A percentile compares a stretch with the other conserved stretches of the same genome.
phyloP scores from a whole-genome alignment of 495 filamentous ascomycete species.

The Paragyromitra xinjiangensis region DNA sequence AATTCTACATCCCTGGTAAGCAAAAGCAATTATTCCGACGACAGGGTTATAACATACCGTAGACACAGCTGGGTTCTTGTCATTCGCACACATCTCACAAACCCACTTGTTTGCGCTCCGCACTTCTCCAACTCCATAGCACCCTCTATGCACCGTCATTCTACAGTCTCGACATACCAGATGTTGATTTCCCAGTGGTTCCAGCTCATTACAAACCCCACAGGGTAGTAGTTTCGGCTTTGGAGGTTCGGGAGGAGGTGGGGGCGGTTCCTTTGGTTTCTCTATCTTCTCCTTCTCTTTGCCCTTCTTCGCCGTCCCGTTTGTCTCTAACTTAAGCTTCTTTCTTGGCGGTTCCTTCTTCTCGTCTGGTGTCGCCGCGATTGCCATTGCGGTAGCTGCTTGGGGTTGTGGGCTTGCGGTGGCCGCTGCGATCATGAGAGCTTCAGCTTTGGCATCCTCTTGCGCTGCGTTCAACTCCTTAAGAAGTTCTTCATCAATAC shows the following conservation, averaged over 20 bases:
- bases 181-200: slow-evolving; percentile 74
- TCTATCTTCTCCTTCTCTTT: slow-evolving; percentile 55
- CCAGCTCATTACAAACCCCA: slow-evolving; percentile 79
- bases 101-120: slow-evolving; percentile 83
- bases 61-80: slow-evolving; percentile 84
- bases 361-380: slow-evolving; percentile 48
- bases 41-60: slow-evolving; percentile 67
- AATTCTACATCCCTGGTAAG: slow-evolving; percentile 65
- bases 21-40: slow-evolving; percentile 45
- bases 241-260: slow-evolving; percentile 74
- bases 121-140: slow-evolving; percentile 81
- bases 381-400: slow-evolving; percentile 9
- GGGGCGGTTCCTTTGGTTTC: slow-evolving; percentile 59
- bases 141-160: slow-evolving; percentile 89
- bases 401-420: slow-evolving; percentile 50
- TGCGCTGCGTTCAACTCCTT: slow-evolving; percentile 73
- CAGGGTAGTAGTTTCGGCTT: slow-evolving; percentile 82
- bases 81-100: slow-evolving; percentile 95
- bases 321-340: slow-evolving; percentile 63
- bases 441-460: slow-evolving; percentile 60
- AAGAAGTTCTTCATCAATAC: slow-evolving; percentile 88
- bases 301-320: slow-evolving; percentile 51
- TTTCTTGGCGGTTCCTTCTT: slow-evolving; percentile 62
- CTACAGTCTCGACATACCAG: slow-evolving; percentile 84
- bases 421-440: slow-evolving; percentile 42